phyloP scores from a whole-genome alignment of 1,284 basidiomycete genomes.

The Microbotryum scabiosae region DNA sequence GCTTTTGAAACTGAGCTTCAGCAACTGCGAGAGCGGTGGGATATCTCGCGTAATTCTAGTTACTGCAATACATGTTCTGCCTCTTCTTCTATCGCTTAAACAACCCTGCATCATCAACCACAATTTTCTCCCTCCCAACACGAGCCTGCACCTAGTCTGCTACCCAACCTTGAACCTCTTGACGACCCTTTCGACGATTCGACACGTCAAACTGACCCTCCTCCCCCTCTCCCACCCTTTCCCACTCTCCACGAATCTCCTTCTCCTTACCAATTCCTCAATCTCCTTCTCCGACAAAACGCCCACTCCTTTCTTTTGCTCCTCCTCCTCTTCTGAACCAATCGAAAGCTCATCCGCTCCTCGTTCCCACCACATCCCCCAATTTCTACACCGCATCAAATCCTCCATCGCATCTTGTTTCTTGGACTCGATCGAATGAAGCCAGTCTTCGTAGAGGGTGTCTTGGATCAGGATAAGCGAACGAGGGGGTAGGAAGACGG shows the following conservation, averaged over 20 bases:
- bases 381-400: constrained; percentile 35
- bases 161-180: constrained; percentile 22
- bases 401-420: constrained; percentile 2
- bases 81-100: too few species aligned
- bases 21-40: too few species aligned
- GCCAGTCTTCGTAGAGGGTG: constrained; percentile 56
- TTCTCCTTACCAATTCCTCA: constrained; percentile 37
- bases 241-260: constrained; percentile 9
- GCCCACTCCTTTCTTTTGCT: constrained; percentile 43
- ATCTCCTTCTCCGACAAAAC: constrained; percentile 43
- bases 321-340: constrained; percentile 43
- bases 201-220: constrained; percentile 76
- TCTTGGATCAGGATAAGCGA: constrained; percentile 68
- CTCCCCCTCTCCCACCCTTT: constrained; percentile 49
- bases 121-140: too few species aligned
- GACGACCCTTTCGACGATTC: constrained; percentile 63
- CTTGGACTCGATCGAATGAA: constrained; percentile 61
- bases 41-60: too few species aligned
- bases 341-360: constrained; percentile 37
- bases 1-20: too few species aligned
- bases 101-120: too few species aligned
- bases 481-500: constrained; percentile 70
- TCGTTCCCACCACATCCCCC: constrained; percentile 43
- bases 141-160: too few species aligned
- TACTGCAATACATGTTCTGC: too few species aligned